Conservation (phyloP, 345 rosid species). For the Physaria fendleri region DNA sequence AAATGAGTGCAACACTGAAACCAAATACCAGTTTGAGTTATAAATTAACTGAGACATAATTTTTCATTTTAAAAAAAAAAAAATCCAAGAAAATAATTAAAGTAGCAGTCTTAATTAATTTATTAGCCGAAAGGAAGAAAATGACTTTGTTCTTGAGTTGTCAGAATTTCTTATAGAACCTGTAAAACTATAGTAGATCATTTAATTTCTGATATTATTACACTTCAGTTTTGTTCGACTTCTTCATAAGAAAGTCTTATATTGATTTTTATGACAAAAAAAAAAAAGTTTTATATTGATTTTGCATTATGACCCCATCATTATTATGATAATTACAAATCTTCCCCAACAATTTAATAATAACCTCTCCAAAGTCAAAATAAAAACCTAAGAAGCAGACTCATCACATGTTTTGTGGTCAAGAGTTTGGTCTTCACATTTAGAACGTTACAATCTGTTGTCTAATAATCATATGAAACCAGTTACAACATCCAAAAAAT, state of each 20-base stretch:
- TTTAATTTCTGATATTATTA: background rate
- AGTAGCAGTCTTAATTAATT: background rate
- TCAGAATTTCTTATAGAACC: background rate
- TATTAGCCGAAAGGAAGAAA: constrained; percentile 2
- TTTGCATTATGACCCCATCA: constrained; percentile 7
- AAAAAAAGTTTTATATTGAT: constrained; percentile 4
- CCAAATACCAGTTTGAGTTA: constrained; percentile 8
- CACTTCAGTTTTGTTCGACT: background rate
- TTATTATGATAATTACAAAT: constrained; percentile 29
- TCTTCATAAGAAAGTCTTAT: background rate
- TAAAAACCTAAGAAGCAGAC: constrained; percentile 20
- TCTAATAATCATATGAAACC: too few species aligned
- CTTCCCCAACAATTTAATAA: constrained; percentile 14
- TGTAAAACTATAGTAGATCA: background rate
- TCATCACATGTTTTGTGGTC: too few species aligned
- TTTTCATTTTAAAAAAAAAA: background rate
- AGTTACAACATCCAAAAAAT: too few species aligned
- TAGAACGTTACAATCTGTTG: too few species aligned
- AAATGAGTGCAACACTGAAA: constrained; percentile 1
- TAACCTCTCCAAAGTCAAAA: constrained; percentile 13
- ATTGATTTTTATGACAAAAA: background rate
- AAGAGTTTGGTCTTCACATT: too few species aligned
- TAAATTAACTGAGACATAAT: constrained; percentile 2
- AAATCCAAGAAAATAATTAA: background rate
- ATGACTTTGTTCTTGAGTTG: background rate